phyloP scores from a whole-genome alignment of 1,284 basidiomycete genomes.

The Cutaneotrichosporon mucoides region DNA sequence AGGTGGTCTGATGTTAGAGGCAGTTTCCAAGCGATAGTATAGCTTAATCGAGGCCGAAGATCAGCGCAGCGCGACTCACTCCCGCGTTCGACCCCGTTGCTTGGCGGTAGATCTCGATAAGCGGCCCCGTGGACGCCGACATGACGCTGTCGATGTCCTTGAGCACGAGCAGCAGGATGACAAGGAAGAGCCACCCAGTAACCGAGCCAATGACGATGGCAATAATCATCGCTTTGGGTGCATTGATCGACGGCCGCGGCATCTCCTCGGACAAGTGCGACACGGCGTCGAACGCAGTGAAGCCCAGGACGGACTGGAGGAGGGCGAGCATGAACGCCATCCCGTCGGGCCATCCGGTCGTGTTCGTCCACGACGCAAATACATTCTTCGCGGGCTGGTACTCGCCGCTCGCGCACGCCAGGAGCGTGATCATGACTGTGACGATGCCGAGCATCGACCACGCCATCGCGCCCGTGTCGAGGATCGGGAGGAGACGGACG shows the following conservation, averaged over 20 bases:
- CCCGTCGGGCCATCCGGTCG: conserved; percentile 51
- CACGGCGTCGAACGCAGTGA: conserved; percentile 41
- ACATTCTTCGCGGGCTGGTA: conserved; percentile 47
- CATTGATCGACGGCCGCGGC: conserved; percentile 18
- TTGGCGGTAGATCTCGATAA: conserved; percentile 63
- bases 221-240: conserved; percentile 33
- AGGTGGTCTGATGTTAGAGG: conserved; percentile 27
- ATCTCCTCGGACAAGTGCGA: conserved; percentile 30
- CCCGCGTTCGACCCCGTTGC: conserved; percentile 59
- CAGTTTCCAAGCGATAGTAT: neutral
- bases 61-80: neutral
- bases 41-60: too few species aligned
- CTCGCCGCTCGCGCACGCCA: conserved; percentile 37
- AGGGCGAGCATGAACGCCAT: conserved; percentile 50
- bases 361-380: conserved; percentile 46
- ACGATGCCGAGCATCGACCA: conserved; percentile 45
- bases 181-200: conserved; percentile 58
- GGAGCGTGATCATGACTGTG: conserved; percentile 45
- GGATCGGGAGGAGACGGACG: conserved; percentile 27
- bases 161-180: conserved; percentile 65
- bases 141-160: conserved; percentile 57
- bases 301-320: conserved; percentile 47
- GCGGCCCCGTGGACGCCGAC: conserved; percentile 57
- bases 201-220: conserved; percentile 62
- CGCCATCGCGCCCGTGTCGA: conserved; percentile 36